These are phyloP conservation scores for Metschnikowia anglica DNA, from an alignment of 805 yeast species.

Conservation along the genomic window DNA sequence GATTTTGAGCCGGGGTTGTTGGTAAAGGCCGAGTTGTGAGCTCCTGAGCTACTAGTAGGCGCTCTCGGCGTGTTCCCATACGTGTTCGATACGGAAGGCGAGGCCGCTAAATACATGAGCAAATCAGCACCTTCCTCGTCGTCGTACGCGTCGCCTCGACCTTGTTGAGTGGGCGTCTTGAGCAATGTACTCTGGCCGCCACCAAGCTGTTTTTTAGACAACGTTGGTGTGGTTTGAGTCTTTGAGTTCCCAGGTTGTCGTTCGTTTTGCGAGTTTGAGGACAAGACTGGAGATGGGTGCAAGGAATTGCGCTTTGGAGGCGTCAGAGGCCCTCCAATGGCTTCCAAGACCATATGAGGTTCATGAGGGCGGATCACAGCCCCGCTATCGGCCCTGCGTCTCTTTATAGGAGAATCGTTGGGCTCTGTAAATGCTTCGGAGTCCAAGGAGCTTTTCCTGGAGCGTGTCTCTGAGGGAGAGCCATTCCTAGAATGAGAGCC, in stretches of 20 bases:
- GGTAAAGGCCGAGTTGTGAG: slow-evolving; percentile 5
- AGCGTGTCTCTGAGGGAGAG: background rate
- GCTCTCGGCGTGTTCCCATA: slow-evolving; percentile 33
- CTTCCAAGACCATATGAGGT: slow-evolving; percentile 33
- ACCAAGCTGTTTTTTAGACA: slow-evolving; percentile 25
- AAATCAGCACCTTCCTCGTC: slow-evolving; percentile 77
- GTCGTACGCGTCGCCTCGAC: slow-evolving; percentile 26
- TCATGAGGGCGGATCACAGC: slow-evolving; percentile 17
- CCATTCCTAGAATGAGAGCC: too few relatives aligned
- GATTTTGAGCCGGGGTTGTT: slow-evolving; percentile 11
- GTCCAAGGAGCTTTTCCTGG: slow-evolving; percentile 13
- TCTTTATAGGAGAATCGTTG: slow-evolving; percentile 37
- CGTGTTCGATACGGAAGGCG: slow-evolving; percentile 66
- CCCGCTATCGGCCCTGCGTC: slow-evolving; percentile 19
- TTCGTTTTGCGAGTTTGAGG: slow-evolving; percentile 8
- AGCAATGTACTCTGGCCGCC: slow-evolving; percentile 16
- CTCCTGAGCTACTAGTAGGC: background rate
- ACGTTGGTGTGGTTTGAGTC: slow-evolving; percentile 31
- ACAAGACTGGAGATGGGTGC: slow-evolving; percentile 33
- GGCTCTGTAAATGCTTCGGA: slow-evolving; percentile 14
- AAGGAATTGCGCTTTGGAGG: slow-evolving; percentile 24
- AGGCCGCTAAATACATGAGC: slow-evolving; percentile 76
- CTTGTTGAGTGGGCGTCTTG: slow-evolving; percentile 40
- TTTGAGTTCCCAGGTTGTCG: slow-evolving; percentile 4
- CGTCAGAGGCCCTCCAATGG: slow-evolving; percentile 28